These are phyloP conservation scores for Candida frijolesensis DNA, from an alignment of 1,139 yeast genomes.

Conservation along the genomic window DNA sequence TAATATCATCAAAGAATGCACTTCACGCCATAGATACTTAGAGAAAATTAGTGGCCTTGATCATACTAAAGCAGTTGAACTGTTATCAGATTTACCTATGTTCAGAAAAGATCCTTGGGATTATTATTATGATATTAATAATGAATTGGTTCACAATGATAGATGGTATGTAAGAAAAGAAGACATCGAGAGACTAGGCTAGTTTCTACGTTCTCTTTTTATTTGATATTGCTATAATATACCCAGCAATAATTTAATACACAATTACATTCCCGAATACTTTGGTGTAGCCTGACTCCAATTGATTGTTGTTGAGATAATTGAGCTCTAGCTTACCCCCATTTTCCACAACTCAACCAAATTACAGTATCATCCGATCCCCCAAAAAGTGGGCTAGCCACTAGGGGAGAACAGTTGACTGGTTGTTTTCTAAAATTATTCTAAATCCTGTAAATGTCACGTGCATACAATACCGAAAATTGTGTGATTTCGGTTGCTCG, in stretches of 20 bases:
- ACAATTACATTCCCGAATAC: background rate
- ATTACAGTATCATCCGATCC: too few species aligned
- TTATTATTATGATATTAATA: constrained; percentile 35
- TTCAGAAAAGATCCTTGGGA: constrained; percentile 46
- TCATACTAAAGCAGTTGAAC: constrained; percentile 11
- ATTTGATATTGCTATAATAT: background rate
- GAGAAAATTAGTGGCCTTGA: constrained; percentile 26
- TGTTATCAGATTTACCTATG: constrained; percentile 31
- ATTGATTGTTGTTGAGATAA: too few species aligned
- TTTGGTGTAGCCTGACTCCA: too few species aligned
- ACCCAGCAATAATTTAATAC: background rate
- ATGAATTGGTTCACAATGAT: constrained; percentile 22
- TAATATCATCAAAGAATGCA: constrained; percentile 26
- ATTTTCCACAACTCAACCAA: too few species aligned
- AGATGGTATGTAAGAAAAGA: constrained; percentile 26
- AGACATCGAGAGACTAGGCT: background rate
- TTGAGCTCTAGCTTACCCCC: too few species aligned
- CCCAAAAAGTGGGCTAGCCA: too few species aligned
- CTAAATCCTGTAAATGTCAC: too few species aligned
- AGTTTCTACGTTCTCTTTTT: background rate
- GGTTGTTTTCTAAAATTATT: too few species aligned
- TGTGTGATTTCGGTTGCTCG: too few species aligned
- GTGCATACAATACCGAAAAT: too few species aligned
- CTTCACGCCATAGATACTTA: constrained; percentile 29
- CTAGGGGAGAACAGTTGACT: too few species aligned